These are phyloP conservation scores for Fusarium tricinctum DNA, from an alignment of 2,329 filamentous ascomycete genomes.

Conservation along the genomic window DNA sequence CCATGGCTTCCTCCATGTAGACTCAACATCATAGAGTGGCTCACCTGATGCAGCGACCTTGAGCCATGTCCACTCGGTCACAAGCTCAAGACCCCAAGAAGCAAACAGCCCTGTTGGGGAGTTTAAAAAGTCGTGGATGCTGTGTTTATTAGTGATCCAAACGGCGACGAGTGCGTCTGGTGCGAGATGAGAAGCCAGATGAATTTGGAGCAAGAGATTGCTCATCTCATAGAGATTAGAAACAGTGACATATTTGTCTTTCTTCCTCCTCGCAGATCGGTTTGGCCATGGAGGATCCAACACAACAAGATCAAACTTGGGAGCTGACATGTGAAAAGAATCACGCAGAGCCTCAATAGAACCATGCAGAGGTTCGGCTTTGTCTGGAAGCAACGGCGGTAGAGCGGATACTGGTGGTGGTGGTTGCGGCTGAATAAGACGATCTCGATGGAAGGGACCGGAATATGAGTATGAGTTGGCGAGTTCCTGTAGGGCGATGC, in stretches of 20 bases:
- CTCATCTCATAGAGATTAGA: slow-evolving; percentile 62
- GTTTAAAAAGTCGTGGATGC: slow-evolving; percentile 68
- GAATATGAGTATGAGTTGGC: slow-evolving; percentile 46
- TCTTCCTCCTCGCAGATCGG: slow-evolving; percentile 75
- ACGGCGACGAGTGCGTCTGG: slow-evolving; percentile 73
- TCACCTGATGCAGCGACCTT: slow-evolving; percentile 77
- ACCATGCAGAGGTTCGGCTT: slow-evolving; percentile 63
- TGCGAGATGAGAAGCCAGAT: slow-evolving; percentile 68
- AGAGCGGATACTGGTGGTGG: slow-evolving; percentile 17
- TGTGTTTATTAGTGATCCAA: slow-evolving; percentile 82
- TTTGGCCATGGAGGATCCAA: slow-evolving; percentile 89
- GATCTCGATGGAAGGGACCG: slow-evolving; percentile 64
- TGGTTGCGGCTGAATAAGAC: slow-evolving; percentile 46
- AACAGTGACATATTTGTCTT: slow-evolving; percentile 63
- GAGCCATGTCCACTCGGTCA: slow-evolving; percentile 83
- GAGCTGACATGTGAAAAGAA: slow-evolving; percentile 59
- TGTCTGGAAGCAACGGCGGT: slow-evolving; percentile 57
- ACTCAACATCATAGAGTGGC: slow-evolving; percentile 72
- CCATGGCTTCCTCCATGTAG: slow-evolving; percentile 80
- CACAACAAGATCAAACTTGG: slow-evolving; percentile 75
- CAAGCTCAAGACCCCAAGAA: slow-evolving; percentile 74
- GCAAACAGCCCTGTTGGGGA: slow-evolving; percentile 70
- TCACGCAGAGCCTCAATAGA: slow-evolving; percentile 59
- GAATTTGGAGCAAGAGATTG: slow-evolving; percentile 66
- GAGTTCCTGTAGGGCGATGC: slow-evolving; percentile 59